Evolutionary conservation across 192 early-diverging fungal species (phyloP).

Genomic region (Backusella westeae): DNA sequence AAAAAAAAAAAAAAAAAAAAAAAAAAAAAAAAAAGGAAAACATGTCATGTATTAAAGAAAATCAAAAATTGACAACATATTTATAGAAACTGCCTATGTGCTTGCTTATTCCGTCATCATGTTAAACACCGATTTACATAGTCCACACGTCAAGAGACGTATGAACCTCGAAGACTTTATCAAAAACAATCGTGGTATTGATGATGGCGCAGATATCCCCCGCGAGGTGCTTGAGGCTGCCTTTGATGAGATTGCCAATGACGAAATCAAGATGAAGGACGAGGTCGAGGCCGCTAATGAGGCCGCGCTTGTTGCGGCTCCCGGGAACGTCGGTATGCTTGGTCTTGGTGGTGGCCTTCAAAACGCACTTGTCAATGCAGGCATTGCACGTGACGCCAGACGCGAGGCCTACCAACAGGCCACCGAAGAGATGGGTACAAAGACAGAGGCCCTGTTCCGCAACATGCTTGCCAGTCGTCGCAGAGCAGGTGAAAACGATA

Average conservation of each 20-base stretch:
- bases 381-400: constrained; percentile 37
- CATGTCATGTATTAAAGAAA: too few relatives aligned
- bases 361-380: constrained; percentile 38
- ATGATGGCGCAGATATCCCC: constrained; percentile 80
- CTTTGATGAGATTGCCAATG: constrained; percentile 75
- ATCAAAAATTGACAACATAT: neutral
- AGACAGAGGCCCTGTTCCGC: constrained; percentile 68
- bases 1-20: neutral
- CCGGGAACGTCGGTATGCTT: constrained; percentile 42
- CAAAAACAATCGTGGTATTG: constrained; percentile 91
- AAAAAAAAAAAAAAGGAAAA: too few relatives aligned
- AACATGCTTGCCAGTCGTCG: constrained; percentile 54
- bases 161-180: constrained; percentile 89
- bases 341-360: constrained; percentile 38
- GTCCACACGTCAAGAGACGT: constrained; percentile 77
- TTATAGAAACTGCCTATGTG: constrained; percentile 82
- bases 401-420: constrained; percentile 60
- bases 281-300: constrained; percentile 67
- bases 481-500: constrained; percentile 45
- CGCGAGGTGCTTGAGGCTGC: constrained; percentile 68
- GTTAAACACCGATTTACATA: constrained; percentile 94
- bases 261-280: constrained; percentile 95
- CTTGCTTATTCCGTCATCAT: constrained; percentile 91
- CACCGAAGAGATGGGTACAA: constrained; percentile 65
- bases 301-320: constrained; percentile 48